These are phyloP conservation scores for Clarireedia monteithiana DNA, from an alignment of 2,329 filamentous ascomycete genomes.

Conservation along the genomic window DNA sequence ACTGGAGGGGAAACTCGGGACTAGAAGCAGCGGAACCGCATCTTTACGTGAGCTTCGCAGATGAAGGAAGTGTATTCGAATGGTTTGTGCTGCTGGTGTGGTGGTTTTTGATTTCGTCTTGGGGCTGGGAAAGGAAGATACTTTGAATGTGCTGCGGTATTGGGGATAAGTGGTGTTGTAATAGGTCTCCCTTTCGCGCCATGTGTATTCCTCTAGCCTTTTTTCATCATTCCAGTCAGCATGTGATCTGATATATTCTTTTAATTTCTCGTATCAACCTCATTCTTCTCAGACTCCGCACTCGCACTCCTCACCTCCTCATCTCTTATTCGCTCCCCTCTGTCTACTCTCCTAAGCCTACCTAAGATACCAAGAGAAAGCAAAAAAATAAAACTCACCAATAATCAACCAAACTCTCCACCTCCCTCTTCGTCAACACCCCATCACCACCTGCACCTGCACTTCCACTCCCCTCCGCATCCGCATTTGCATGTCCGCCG, in stretches of 20 bases:
- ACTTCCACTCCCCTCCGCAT: conserved; percentile 33
- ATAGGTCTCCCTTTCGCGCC: conserved; percentile 49
- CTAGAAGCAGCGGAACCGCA: conserved; percentile 55
- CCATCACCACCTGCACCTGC: conserved; percentile 47
- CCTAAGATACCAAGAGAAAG: not conserved
- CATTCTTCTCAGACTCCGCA: no score
- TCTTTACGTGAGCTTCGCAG: conserved; percentile 42
- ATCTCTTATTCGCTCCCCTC: not conserved
- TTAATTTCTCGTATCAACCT: not conserved
- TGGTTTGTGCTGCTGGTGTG: conserved; percentile 22
- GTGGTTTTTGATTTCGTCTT: conserved; percentile 6
- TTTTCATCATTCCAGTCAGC: not conserved
- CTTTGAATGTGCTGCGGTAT: conserved; percentile 43
- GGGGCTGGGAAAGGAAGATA: conserved; percentile 35
- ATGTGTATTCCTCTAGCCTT: conserved; percentile 60
- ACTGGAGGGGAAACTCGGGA: conserved; percentile 58
- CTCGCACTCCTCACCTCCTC: no score
- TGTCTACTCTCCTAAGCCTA: not conserved
- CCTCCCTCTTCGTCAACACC: conserved; percentile 43
- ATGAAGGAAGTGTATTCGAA: conserved; percentile 60
- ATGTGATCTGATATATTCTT: not conserved
- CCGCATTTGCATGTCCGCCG: not conserved
- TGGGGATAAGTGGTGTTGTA: conserved; percentile 55
- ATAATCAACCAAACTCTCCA: conserved; percentile 59
- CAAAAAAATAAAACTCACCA: conserved; percentile 38